Conservation (phyloP, 1,139 yeast genomes). For the Nakaseomyces nivariensis region DNA sequence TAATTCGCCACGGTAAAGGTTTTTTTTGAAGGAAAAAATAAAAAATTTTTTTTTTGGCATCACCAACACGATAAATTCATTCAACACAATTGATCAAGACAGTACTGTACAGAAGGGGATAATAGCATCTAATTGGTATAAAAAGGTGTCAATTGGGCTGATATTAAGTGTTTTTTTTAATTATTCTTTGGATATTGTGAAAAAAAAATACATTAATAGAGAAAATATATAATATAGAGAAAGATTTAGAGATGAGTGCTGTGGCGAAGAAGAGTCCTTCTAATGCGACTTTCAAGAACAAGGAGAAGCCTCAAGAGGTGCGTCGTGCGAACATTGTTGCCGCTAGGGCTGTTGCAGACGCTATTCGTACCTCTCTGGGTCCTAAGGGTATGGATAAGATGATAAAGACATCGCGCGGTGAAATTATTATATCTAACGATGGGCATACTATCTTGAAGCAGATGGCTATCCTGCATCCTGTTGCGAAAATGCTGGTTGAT, state of each 20-base stretch:
- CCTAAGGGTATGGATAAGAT: conserved; percentile 99
- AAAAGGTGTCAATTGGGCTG: too few species aligned
- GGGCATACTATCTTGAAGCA: conserved; percentile 95
- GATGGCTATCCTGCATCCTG: conserved; percentile 97
- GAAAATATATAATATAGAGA: neutral
- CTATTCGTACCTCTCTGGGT: conserved; percentile 92
- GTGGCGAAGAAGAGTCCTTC: conserved; percentile 37
- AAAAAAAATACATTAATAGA: neutral
- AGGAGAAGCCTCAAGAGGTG: conserved; percentile 96
- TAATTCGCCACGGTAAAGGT: too few species aligned
- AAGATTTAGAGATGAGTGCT: conserved; percentile 14
- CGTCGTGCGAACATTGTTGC: conserved; percentile 89
- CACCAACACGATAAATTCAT: too few species aligned
- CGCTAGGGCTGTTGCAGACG: conserved; percentile 96
- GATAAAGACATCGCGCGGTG: conserved; percentile 90
- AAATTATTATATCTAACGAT: conserved; percentile 90
- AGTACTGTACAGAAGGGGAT: too few species aligned
- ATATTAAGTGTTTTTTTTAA: too few species aligned
- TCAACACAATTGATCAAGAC: too few species aligned
- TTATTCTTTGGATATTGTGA: neutral
- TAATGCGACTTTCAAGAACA: conserved; percentile 84
- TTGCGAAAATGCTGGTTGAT: conserved; percentile 96
- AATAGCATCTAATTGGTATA: too few species aligned
- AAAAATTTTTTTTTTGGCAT: too few species aligned
- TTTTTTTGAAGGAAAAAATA: too few species aligned